Evolutionary conservation across 2,329 filamentous ascomycete genomes (phyloP), one percentile per base, ranked within the genome.

Genomic region (Arthrobotrys sphaeroides): DNA sequence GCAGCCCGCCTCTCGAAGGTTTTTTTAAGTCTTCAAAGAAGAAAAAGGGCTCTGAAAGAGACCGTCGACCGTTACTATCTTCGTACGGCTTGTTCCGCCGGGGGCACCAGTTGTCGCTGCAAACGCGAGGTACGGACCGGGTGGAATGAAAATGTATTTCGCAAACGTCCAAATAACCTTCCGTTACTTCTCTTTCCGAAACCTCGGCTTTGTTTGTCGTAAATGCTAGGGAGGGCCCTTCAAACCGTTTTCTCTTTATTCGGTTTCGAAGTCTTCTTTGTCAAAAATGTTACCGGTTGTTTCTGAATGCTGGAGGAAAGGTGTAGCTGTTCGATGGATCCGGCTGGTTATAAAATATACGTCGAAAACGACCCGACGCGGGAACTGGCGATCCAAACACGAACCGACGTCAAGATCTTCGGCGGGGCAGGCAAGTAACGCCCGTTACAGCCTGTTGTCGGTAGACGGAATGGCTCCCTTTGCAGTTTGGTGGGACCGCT

Each of bases 131-230:
- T 61, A 40, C 22, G 12, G 42, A 38, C 33, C 33, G 20, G 45
- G 20, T 47, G 70, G 70, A 74, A 74, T 38, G 31, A 38, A 55
- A 55, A 38, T 74, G 70, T 68, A 68, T 45, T 61, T 67, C 53
- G 69, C 61, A 73, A 73, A 67, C 61, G 61, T 67, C 69, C 33
- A 67, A 73, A 67, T 61, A 42, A 45, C 43, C 64, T 74, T 43
- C 70, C 62, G 40, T 49, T 36, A 38, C 26, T 38, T 24, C 49
- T 55, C 49, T 55, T 55, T 51, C 22, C 28, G 28, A 38, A 55
- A 55, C 20, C 7, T 53, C 60, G 31, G 60, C 18, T 53, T 65
- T 42, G 42, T 49, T 49, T 64, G 43, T 64, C 31, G 51, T 28
- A 38, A 9, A 24, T 55, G n/a, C 36, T 10, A 24, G 31, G 16